Evolutionary conservation across 805 yeast genomes (phyloP).

Genomic region (Saccharomycopsis olivae): DNA sequence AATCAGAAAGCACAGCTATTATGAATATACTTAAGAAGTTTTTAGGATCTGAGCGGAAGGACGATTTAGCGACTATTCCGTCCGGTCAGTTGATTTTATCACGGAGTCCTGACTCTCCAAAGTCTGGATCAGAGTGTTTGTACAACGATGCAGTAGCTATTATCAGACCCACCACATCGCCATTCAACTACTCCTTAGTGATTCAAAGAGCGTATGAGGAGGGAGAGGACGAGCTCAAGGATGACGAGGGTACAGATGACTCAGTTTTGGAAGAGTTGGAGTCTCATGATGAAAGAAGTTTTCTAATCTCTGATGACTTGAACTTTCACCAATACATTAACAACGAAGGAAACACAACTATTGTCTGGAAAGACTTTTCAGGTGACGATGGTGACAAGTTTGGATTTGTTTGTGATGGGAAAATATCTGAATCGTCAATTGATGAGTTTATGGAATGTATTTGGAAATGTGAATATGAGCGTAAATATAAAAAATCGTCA

Average conservation of each 20-base stretch:
- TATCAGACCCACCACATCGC: conserved; percentile 54
- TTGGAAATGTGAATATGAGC: conserved; percentile 64
- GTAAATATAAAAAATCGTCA: conserved; percentile 52
- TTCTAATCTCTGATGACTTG: conserved; percentile 52
- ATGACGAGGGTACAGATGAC: conserved; percentile 32
- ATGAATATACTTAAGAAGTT: conserved; percentile 71
- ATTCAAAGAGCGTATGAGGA: conserved; percentile 61
- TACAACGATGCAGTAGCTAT: conserved; percentile 72
- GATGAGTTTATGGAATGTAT: conserved; percentile 54
- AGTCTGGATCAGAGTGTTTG: conserved; percentile 75
- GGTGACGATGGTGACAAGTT: conserved; percentile 84
- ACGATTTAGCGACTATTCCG: conserved; percentile 55
- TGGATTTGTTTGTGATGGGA: conserved; percentile 64
- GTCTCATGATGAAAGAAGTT: conserved; percentile 55
- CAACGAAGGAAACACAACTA: conserved; percentile 42
- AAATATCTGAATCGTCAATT: conserved; percentile 39
- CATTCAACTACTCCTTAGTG: conserved; percentile 58
- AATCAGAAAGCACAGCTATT: no score
- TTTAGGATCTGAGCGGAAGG: conserved; percentile 40
- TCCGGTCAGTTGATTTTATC: conserved; percentile 70
- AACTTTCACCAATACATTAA: conserved; percentile 42
- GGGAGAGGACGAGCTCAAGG: conserved; percentile 44
- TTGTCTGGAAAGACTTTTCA: conserved; percentile 71
- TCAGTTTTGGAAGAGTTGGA: conserved; percentile 8
- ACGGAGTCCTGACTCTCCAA: conserved; percentile 71